Evolutionary conservation across 2,329 filamentous ascomycete species (phyloP), one percentile per base, ranked within the genome.

Genomic region (Fusarium sp.): DNA sequence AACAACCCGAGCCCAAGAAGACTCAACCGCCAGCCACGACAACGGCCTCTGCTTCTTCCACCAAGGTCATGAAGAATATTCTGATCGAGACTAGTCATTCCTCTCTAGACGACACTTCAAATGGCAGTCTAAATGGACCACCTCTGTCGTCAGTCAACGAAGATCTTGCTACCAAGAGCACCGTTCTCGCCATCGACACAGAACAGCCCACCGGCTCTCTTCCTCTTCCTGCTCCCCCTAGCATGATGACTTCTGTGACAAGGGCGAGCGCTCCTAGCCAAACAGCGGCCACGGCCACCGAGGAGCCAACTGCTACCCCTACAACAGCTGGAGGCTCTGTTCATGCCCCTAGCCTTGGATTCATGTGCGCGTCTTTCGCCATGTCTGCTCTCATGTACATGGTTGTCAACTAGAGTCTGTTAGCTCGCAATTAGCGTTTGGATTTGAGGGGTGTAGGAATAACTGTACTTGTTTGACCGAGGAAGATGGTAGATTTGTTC

Each of bases 121-220:
- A 31, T 3, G 66, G 31, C 5, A 43, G 41, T 25, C 17, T 68
- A 21, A 31, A 59, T 15, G 66, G 66, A n/a, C 56, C 57, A 11
- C 51, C 63, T 9, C 20, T 59, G 40, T 58, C 66, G 2, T 66
- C 58, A 3, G 66, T 70, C 20, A 42, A 69, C 10, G 66, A 70
- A 33, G 58, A 64, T 4, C 66, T 70, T 11, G 66, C 66, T 5
- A 69, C 67, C 29, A 54, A 70, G 58, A 69, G 66, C 36, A 67
- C 57, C 7, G 36, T 67, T 42, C 67, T 69, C 14, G 67, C 63
- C 11, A 70, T 69, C 11, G 67, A 70, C n/a, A 68, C 63, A 41
- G 67, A 70, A 6, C 41, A 62, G 23, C 67, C 67, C 11, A 70
- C 67, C 11, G 56, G 66, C 25, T 66, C 63, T 33, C 39, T 70